phyloP scores from a whole-genome alignment of 2,329 filamentous ascomycete genomes.

The Apiospora pterosperma region DNA sequence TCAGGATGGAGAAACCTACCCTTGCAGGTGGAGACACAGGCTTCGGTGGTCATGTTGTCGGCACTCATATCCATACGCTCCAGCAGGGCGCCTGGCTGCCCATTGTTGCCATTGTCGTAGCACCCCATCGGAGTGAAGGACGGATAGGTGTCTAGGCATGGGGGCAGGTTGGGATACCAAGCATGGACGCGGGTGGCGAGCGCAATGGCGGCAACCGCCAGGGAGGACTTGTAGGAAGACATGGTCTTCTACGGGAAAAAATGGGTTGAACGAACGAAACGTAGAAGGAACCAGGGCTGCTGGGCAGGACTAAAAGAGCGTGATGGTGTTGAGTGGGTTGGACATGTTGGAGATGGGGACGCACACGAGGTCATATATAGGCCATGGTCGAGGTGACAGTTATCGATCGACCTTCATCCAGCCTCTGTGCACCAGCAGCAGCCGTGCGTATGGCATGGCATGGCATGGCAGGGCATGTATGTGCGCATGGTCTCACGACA shows the following conservation, averaged over 20 bases:
- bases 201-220: slow-evolving; percentile 35
- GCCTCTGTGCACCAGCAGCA: neutral
- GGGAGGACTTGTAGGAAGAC: slow-evolving; percentile 29
- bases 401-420: neutral
- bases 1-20: slow-evolving; percentile 25
- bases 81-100: slow-evolving; percentile 30
- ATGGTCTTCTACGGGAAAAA: slow-evolving; percentile 23
- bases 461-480: neutral
- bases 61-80: slow-evolving; percentile 37
- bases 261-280: slow-evolving; percentile 10
- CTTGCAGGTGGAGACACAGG: slow-evolving; percentile 47
- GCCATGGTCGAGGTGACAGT: neutral
- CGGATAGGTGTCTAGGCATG: slow-evolving; percentile 41
- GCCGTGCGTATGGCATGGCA: neutral
- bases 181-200: slow-evolving; percentile 34
- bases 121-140: slow-evolving; percentile 48
- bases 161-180: slow-evolving; percentile 40
- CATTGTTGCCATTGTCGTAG: slow-evolving; percentile 35
- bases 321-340: neutral
- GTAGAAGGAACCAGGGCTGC: neutral
- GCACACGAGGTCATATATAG: neutral
- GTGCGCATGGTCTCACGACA: neutral
- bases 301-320: neutral
- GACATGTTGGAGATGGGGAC: neutral
- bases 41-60: slow-evolving; percentile 43